phyloP scores from a whole-genome alignment of 1,284 basidiomycete species.

The Stygiomarasmius scandens region DNA sequence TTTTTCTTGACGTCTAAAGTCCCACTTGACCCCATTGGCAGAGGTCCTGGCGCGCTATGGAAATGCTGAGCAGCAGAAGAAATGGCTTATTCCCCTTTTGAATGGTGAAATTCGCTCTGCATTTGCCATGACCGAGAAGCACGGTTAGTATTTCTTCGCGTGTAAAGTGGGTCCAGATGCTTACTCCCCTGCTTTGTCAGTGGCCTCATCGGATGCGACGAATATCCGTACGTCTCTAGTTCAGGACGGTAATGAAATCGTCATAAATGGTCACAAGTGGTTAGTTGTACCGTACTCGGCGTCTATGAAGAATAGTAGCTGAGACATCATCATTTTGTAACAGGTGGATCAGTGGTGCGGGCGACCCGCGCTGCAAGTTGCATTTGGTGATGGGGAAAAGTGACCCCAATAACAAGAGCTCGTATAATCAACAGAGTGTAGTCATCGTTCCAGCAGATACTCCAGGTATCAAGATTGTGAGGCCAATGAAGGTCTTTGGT shows the following conservation, averaged over 20 bases:
- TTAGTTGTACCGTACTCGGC: slow-evolving; percentile 27
- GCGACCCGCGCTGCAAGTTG: slow-evolving; percentile 87
- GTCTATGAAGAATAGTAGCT: background rate
- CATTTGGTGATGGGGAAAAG: slow-evolving; percentile 96
- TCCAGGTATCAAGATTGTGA: slow-evolving; percentile 86
- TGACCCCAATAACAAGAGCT: slow-evolving; percentile 72
- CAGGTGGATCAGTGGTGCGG: slow-evolving; percentile 97
- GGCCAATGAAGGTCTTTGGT: slow-evolving; percentile 92
- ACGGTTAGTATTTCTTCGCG: slow-evolving; percentile 53
- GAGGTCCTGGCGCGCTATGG: slow-evolving; percentile 97
- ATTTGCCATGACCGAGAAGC: slow-evolving; percentile 94
- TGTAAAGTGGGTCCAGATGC: slow-evolving; percentile 7
- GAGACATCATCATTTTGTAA: background rate
- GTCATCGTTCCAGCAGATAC: slow-evolving; percentile 90
- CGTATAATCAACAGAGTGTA: slow-evolving; percentile 88
- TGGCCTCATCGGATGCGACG: slow-evolving; percentile 94
- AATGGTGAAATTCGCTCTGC: slow-evolving; percentile 93
- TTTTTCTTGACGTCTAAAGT: too few relatives aligned
- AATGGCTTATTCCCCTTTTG: slow-evolving; percentile 87
- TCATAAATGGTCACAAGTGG: slow-evolving; percentile 98
- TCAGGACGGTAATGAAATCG: slow-evolving; percentile 85
- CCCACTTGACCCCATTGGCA: slow-evolving; percentile 29
- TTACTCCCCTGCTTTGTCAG: slow-evolving; percentile 40
- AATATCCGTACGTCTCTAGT: slow-evolving; percentile 92
- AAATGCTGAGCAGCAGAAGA: slow-evolving; percentile 85